phyloP scores from a whole-genome alignment of 441 rosid genomes.

The Euphorbia schlechtendalii region DNA sequence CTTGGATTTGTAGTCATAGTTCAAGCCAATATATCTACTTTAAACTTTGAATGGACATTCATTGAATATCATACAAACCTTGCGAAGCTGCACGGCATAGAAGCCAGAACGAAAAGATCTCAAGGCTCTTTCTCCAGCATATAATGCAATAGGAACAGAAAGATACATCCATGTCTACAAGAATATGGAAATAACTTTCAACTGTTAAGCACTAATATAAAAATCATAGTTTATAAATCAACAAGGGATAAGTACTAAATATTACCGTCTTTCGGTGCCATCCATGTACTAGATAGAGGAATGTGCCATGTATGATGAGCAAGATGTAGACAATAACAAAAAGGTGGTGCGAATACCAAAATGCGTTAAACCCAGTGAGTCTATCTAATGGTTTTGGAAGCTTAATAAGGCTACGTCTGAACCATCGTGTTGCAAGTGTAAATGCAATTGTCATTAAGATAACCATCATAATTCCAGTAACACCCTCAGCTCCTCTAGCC shows the following conservation, averaged over 20 bases:
- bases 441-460: slow-evolving; percentile 60
- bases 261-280: slow-evolving; percentile 82
- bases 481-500: slow-evolving; percentile 56
- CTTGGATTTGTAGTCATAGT: not conserved
- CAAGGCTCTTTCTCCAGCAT: slow-evolving; percentile 74
- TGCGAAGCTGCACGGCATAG: slow-evolving; percentile 61
- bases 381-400: slow-evolving; percentile 83
- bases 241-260: not conserved
- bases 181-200: slow-evolving; percentile 13
- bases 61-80: slow-evolving; percentile 36
- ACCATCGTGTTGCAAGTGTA: slow-evolving; percentile 65
- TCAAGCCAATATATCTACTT: not conserved
- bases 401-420: slow-evolving; percentile 60
- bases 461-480: slow-evolving; percentile 81
- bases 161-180: slow-evolving; percentile 98
- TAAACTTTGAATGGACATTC: not conserved
- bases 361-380: slow-evolving; percentile 90
- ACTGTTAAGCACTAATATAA: not conserved
- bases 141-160: slow-evolving; percentile 68
- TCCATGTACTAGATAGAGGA: slow-evolving; percentile 53
- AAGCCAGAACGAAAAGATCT: slow-evolving; percentile 74
- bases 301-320: slow-evolving; percentile 74
- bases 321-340: slow-evolving; percentile 68
- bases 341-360: slow-evolving; percentile 97
- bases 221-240: not conserved